A percentile compares a stretch with the other conserved stretches of the same genome.
These are phyloP conservation scores for Termitomyces sp. DNA, from an alignment of 768 basidiomycete genomes.

Conservation along the genomic window DNA sequence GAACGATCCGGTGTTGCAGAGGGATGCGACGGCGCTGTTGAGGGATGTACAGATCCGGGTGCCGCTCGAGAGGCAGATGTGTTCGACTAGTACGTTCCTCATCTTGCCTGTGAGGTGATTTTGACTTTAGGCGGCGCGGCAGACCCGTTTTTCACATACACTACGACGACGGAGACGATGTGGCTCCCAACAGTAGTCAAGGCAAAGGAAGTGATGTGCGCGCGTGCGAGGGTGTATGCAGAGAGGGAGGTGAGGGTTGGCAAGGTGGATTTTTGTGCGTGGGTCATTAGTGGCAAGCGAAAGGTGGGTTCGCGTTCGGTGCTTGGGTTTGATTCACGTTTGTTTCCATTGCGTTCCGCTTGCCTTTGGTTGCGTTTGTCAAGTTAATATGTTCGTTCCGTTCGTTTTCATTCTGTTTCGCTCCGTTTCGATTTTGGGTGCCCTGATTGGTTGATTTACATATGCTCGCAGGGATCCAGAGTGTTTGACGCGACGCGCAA, in stretches of 20 bases:
- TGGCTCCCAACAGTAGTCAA: constrained; percentile 11
- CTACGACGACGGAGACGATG: neutral
- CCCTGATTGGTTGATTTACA: too few relatives aligned
- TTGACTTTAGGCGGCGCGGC: too few relatives aligned
- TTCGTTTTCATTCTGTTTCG: neutral
- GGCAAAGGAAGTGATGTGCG: constrained; percentile 25
- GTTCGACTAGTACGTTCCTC: constrained; percentile 20
- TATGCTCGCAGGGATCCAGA: constrained; percentile 14
- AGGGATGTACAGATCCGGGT: constrained; percentile 32
- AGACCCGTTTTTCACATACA: constrained; percentile 11
- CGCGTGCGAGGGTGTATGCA: constrained; percentile 28
- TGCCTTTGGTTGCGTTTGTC: too few relatives aligned
- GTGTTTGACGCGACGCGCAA: constrained; percentile 22
- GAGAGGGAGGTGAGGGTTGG: constrained; percentile 27
- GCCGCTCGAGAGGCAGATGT: constrained; percentile 21
- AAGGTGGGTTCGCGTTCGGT: constrained; percentile 7
- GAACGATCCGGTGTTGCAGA: constrained; percentile 37
- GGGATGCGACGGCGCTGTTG: constrained; percentile 30
- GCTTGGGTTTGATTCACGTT: too few relatives aligned
- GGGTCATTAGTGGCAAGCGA: constrained; percentile 25
- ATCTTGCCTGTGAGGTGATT: neutral
- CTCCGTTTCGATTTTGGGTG: neutral
- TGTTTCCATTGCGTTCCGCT: too few relatives aligned
- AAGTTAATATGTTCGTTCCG: neutral
- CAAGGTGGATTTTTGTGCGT: constrained; percentile 32